phyloP scores from a whole-genome alignment of 352 stramenopile species.

The Elongisporangium undulatum region DNA sequence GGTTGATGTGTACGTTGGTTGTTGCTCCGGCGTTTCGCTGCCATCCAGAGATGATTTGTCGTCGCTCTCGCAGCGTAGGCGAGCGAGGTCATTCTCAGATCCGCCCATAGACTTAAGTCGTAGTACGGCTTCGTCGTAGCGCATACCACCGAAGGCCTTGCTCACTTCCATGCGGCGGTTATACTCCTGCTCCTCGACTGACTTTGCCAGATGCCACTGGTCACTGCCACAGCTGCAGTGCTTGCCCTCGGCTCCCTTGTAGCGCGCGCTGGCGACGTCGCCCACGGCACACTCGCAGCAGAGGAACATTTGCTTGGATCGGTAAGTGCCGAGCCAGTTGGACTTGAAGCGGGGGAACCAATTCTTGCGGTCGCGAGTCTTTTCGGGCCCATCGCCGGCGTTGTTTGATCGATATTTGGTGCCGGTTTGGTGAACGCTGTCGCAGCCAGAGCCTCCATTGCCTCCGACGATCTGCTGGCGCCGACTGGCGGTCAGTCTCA shows the following conservation, averaged over 20 bases:
- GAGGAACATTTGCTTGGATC: slow-evolving; percentile 83
- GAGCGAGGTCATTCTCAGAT: slow-evolving; percentile 54
- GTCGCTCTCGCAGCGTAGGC: slow-evolving; percentile 32
- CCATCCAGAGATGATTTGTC: slow-evolving; percentile 1
- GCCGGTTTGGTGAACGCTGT: slow-evolving; percentile 55
- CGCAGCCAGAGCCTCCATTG: background rate
- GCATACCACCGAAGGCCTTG: slow-evolving; percentile 74
- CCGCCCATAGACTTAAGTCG: slow-evolving; percentile 55
- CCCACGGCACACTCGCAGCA: slow-evolving; percentile 77
- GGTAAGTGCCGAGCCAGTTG: slow-evolving; percentile 83
- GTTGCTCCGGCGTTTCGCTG: background rate
- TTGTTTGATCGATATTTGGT: slow-evolving; percentile 69
- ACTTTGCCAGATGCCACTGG: slow-evolving; percentile 82
- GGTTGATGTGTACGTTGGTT: background rate
- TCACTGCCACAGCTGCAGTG: slow-evolving; percentile 78
- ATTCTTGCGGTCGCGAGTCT: slow-evolving; percentile 82
- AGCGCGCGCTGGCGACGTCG: slow-evolving; percentile 32
- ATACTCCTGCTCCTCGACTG: slow-evolving; percentile 78
- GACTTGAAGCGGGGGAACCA: slow-evolving; percentile 89
- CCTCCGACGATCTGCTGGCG: background rate
- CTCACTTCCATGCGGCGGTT: slow-evolving; percentile 82
- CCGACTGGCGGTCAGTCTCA: background rate
- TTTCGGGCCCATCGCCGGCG: slow-evolving; percentile 73
- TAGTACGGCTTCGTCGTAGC: slow-evolving; percentile 76
- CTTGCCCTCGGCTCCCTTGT: slow-evolving; percentile 79